phyloP scores from a whole-genome alignment of 164 flowering plant species.

The Chimonanthus praecox region DNA sequence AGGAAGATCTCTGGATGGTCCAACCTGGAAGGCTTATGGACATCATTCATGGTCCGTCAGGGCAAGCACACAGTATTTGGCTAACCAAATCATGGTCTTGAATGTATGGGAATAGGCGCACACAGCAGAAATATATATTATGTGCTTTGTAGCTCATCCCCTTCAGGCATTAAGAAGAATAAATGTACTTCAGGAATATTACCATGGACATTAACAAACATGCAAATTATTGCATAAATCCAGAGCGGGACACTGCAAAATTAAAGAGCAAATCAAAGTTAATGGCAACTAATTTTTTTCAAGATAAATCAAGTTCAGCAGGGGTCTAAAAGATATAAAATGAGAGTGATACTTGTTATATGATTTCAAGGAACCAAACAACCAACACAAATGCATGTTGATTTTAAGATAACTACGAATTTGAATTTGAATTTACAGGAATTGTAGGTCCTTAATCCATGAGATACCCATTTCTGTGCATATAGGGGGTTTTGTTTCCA shows the following conservation, averaged over 20 bases:
- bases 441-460: neutral
- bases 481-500: neutral
- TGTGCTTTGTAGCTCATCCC: neutral
- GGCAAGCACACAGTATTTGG: too few relatives aligned
- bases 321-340: neutral
- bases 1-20: neutral
- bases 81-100: too few relatives aligned
- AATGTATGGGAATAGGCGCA: too few relatives aligned
- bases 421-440: neutral
- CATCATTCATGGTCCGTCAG: neutral
- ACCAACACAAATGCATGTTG: too few relatives aligned
- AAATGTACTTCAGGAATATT: slow-evolving; percentile 18
- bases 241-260: slow-evolving; percentile 83
- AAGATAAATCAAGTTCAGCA: neutral
- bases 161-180: slow-evolving; percentile 5
- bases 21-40: neutral
- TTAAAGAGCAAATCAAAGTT: neutral
- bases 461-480: neutral
- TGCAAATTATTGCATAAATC: slow-evolving; percentile 70
- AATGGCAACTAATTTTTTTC: neutral
- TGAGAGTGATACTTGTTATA: neutral
- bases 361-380: neutral
- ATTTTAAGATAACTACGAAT: neutral
- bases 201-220: slow-evolving; percentile 72
- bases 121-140: too few relatives aligned